Evolutionary conservation across 1,284 basidiomycete species (phyloP).

Genomic region (Tilletia horrida): DNA sequence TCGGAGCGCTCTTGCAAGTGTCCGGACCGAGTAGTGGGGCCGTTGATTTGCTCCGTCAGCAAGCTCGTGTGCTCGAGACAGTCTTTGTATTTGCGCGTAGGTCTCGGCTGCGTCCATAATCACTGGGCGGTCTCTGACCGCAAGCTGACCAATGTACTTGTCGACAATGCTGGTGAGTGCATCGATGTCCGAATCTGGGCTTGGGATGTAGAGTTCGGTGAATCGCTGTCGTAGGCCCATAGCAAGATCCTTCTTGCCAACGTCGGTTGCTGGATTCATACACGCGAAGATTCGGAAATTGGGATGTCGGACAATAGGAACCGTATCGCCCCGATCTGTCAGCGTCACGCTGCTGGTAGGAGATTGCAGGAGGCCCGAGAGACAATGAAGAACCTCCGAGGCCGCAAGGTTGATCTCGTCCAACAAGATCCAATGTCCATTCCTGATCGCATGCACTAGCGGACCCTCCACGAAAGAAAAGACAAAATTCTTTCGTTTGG

Average conservation of each 20-base stretch:
- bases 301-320: conserved; percentile 83
- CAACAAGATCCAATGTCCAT: conserved; percentile 90
- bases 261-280: conserved; percentile 99
- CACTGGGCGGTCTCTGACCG: conserved; percentile 79
- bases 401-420: conserved; percentile 96
- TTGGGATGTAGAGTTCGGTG: conserved; percentile 89
- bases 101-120: conserved; percentile 90
- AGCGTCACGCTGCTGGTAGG: conserved; percentile 83
- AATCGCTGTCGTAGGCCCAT: conserved; percentile 85
- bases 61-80: conserved; percentile 75
- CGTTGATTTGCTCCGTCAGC: conserved; percentile 90
- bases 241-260: conserved; percentile 95
- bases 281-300: conserved; percentile 96
- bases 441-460: conserved; percentile 81
- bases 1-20: conserved; percentile 82
- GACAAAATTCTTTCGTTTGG: conserved; percentile 45
- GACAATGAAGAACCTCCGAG: conserved; percentile 88
- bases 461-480: conserved; percentile 97
- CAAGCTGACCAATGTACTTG: conserved; percentile 82
- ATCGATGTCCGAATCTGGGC: conserved; percentile 87
- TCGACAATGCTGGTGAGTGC: conserved; percentile 81
- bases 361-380: conserved; percentile 80
- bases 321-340: conserved; percentile 88
- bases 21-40: conserved; percentile 98
- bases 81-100: conserved; percentile 76